These are phyloP conservation scores for Kwoniella botswanensis DNA, from an alignment of 768 basidiomycete genomes.

Conservation along the genomic window DNA sequence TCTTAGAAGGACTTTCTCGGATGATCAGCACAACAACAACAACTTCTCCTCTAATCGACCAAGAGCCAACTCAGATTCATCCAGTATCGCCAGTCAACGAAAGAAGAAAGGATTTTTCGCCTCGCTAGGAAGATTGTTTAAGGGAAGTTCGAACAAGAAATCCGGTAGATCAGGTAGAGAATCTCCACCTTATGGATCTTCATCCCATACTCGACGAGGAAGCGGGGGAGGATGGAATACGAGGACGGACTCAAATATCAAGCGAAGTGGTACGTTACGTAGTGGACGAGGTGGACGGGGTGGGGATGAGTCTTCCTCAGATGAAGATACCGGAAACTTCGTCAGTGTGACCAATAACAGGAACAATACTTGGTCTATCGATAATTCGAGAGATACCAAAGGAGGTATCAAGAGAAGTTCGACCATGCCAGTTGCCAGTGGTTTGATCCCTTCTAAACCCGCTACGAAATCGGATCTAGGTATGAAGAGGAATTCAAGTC, in stretches of 20 bases:
- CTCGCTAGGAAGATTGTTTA: slow-evolving; percentile 51
- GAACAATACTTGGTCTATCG: slow-evolving; percentile 51
- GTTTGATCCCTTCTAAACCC: slow-evolving; percentile 50
- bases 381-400: slow-evolving; percentile 21
- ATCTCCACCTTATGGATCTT: slow-evolving; percentile 51
- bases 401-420: slow-evolving; percentile 39
- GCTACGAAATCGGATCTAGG: slow-evolving; percentile 42
- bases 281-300: slow-evolving; percentile 30
- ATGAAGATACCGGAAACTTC: slow-evolving; percentile 48
- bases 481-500: slow-evolving; percentile 41
- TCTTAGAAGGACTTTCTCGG: slow-evolving; percentile 48
- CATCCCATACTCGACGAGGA: slow-evolving; percentile 1
- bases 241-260: slow-evolving; percentile 54
- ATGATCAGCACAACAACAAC: slow-evolving; percentile 26
- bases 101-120: slow-evolving; percentile 58
- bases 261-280: slow-evolving; percentile 31
- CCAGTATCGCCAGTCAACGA: slow-evolving; percentile 36
- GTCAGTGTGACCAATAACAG: slow-evolving; percentile 53
- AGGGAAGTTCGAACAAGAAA: slow-evolving; percentile 32
- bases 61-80: slow-evolving; percentile 42
- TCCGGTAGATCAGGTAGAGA: slow-evolving; percentile 45
- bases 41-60: not conserved
- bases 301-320: slow-evolving; percentile 41
- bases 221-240: slow-evolving; percentile 48
- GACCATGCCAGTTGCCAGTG: slow-evolving; percentile 45